A percentile compares a stretch with the other conserved stretches of the same genome.
These are phyloP conservation scores for Cucurbita maxima DNA, from an alignment of 306 rosid genomes.

Conservation along the genomic window DNA sequence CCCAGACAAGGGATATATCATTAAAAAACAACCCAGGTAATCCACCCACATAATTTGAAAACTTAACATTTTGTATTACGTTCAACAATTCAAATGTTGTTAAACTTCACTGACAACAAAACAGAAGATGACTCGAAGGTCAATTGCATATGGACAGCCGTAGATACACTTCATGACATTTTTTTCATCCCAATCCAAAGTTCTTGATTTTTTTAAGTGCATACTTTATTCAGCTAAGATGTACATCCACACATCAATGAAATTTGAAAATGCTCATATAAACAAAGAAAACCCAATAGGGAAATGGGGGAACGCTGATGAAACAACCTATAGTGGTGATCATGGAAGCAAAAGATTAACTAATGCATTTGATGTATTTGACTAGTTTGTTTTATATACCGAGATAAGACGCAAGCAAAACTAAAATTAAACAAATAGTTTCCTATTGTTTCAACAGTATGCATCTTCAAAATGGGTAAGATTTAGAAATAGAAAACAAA, in stretches of 20 bases:
- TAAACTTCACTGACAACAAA: neutral
- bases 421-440: neutral
- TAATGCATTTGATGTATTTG: neutral
- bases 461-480: neutral
- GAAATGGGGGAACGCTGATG: neutral
- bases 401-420: neutral
- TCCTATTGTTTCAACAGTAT: neutral
- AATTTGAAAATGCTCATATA: neutral
- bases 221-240: neutral
- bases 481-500: neutral
- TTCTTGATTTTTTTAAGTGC: neutral
- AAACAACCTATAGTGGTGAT: neutral
- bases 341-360: neutral
- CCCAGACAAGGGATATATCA: neutral
- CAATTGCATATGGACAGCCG: neutral
- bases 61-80: neutral
- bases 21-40: neutral
- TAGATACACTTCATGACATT: neutral
- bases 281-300: neutral
- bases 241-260: neutral
- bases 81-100: neutral
- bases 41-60: neutral
- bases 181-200: neutral
- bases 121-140: neutral
- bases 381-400: neutral